Percentiles rank a stretch among this genome's conserved stretches.
These are phyloP conservation scores for Lycium barbarum DNA, from an alignment of 257 asterid species.

Conservation along the genomic window DNA sequence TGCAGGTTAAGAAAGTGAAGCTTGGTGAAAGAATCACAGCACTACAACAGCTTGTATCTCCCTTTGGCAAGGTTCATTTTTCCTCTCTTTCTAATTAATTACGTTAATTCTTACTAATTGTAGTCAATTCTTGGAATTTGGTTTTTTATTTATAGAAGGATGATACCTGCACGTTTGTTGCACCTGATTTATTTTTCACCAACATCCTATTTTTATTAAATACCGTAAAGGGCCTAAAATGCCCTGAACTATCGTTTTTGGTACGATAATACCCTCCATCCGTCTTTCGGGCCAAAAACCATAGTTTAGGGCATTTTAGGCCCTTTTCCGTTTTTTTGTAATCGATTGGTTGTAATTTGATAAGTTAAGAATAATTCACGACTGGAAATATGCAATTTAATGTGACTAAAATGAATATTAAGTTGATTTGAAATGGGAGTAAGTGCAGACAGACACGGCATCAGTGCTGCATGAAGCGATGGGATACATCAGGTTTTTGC, in stretches of 20 bases:
- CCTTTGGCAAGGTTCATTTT: constrained; percentile 85
- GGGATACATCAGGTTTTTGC: constrained; percentile 86
- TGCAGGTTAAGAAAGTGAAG: constrained; percentile 73
- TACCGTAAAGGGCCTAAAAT: no score
- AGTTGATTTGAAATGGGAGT: not conserved
- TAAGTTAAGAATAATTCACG: no score
- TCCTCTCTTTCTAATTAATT: not conserved
- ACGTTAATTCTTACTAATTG: not conserved
- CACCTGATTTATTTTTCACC: no score
- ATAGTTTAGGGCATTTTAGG: no score
- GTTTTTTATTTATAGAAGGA: not conserved
- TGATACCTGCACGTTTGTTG: no score
- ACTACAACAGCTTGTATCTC: constrained; percentile 94
- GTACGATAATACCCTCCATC: no score
- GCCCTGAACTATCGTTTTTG: no score
- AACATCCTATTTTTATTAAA: no score
- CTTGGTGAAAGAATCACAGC: constrained; percentile 91
- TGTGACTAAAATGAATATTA: not conserved
- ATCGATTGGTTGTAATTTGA: no score
- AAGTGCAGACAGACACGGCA: constrained; percentile 85
- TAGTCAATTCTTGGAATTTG: not conserved
- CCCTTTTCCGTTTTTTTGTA: no score
- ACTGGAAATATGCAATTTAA: not conserved
- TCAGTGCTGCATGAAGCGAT: constrained; percentile 91
- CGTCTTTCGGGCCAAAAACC: no score